phyloP scores from a whole-genome alignment of 202 grass and related monocot genomes.

The Dendrocalamus latiflorus region DNA sequence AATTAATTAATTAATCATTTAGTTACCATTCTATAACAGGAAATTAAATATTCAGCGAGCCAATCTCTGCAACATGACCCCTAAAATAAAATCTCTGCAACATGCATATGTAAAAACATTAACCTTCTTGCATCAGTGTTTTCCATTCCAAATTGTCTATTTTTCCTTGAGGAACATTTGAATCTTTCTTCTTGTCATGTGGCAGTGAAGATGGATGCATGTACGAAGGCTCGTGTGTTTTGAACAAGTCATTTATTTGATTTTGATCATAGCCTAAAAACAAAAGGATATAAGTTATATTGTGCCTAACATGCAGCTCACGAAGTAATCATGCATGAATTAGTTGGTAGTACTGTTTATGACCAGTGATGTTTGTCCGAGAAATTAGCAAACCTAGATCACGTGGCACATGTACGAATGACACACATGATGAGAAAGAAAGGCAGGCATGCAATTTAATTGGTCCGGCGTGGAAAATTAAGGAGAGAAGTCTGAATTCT shows the following conservation, averaged over 20 bases:
- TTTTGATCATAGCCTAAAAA: not conserved
- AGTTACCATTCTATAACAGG: not conserved
- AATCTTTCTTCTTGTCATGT: conserved; percentile 6
- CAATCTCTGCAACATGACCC: too few species aligned
- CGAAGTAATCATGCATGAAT: not conserved
- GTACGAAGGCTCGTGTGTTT: not conserved
- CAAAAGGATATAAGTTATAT: not conserved
- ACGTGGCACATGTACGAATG: not conserved
- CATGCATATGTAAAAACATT: not conserved
- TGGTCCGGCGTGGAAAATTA: not conserved
- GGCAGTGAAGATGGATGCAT: not conserved
- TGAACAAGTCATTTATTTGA: conserved; percentile 20
- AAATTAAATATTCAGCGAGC: not conserved
- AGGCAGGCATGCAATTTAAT: not conserved
- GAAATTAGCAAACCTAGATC: not conserved
- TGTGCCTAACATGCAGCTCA: not conserved
- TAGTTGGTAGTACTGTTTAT: not conserved
- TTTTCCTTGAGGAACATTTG: not conserved
- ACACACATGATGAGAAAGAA: not conserved
- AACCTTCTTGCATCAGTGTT: not conserved
- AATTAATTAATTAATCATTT: not conserved
- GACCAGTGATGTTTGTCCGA: not conserved
- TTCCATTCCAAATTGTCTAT: not conserved
- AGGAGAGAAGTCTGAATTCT: not conserved
- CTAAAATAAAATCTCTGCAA: not conserved